Base-by-base conservation (phyloP, 164 flowering plant genomes). In the Macadamia integrifolia region DNA sequence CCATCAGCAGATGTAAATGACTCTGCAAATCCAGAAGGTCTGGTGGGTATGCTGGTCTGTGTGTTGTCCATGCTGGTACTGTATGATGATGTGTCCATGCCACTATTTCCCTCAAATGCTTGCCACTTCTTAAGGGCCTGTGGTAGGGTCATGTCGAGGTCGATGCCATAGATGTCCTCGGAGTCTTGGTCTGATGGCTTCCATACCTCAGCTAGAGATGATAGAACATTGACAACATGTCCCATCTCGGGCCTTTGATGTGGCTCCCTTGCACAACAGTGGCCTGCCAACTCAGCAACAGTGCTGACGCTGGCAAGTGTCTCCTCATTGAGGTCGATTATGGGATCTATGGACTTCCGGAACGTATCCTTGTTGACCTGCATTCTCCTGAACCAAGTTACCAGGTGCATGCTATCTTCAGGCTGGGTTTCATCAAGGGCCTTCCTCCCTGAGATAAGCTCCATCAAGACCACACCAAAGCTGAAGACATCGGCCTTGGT, bases 1-100 rank as follows among this genome's bases (percentile, higher is more conserved):
- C 94, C 99, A 79, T 90, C 98, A 1, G 79, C 79, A 0, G 98
- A 94, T 30, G 85, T 84, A 76, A 94, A 92, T 0, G 98, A 85
- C 52, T 92, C 97, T 0, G 97, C 92, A 67, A 94, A 90, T 0
- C 98, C 97, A 69, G 75, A 80, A 0, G 98, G 99, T 23, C 90
- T 75, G 0, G 91, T 77, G 3, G 97, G 98, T 55, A 94, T 89
- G 77, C 99, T 94, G 61, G 90, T 89, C 74, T 89, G 93, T 4
- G 98, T 88, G 65, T 89, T 89, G 65, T 92, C 99, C 58, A 81
- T 64, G 76, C 97, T 91, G 11, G 92, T 83, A 0, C 75, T 29
- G 17, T 79, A 78, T 1, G 83, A 82, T 0, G 84, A 79, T 1
- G 91, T 72, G 6, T 79, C 86, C 12, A 76, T 46, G n/a, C 72